These are phyloP conservation scores for Moesziomyces antarcticus DNA, from an alignment of 1,284 basidiomycete species.

Conservation along the genomic window DNA sequence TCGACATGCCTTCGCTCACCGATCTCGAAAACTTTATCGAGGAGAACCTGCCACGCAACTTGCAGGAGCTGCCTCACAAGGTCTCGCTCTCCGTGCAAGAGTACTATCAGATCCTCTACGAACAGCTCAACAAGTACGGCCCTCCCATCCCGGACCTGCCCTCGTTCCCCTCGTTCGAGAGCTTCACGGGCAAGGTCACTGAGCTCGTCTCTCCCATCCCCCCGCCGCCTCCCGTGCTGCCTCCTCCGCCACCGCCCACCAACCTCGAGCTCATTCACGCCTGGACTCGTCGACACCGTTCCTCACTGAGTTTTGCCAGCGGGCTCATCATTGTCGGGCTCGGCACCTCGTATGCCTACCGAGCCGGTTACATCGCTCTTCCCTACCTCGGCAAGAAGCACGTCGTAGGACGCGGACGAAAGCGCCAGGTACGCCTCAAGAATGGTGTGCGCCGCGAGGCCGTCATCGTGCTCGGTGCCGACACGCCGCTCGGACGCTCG, in stretches of 20 bases:
- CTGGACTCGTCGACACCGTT: conserved; percentile 31
- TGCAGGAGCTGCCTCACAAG: conserved; percentile 59
- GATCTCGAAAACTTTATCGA: conserved; percentile 62
- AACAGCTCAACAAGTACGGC: conserved; percentile 56
- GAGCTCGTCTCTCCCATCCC: conserved; percentile 30
- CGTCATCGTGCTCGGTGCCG: conserved; percentile 64
- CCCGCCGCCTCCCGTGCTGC: conserved; percentile 23
- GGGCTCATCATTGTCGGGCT: conserved; percentile 40
- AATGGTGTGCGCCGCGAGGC: conserved; percentile 56
- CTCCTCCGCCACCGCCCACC: conserved; percentile 48
- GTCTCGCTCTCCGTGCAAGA: conserved; percentile 47
- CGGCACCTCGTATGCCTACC: conserved; percentile 41
- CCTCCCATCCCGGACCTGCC: conserved; percentile 40
- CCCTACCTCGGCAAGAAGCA: conserved; percentile 42
- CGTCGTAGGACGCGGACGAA: conserved; percentile 21
- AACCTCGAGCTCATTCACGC: conserved; percentile 15
- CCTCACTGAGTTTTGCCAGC: conserved; percentile 21
- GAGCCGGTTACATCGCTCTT: conserved; percentile 30
- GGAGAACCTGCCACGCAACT: conserved; percentile 46
- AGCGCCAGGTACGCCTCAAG: conserved; percentile 33
- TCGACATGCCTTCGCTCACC: conserved; percentile 54
- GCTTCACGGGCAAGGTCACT: conserved; percentile 32
- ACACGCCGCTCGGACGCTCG: conserved; percentile 62
- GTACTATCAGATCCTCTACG: conserved; percentile 55
- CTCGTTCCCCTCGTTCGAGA: conserved; percentile 46